These are phyloP conservation scores for Russula lepida DNA, from an alignment of 768 basidiomycete genomes.

Conservation along the genomic window DNA sequence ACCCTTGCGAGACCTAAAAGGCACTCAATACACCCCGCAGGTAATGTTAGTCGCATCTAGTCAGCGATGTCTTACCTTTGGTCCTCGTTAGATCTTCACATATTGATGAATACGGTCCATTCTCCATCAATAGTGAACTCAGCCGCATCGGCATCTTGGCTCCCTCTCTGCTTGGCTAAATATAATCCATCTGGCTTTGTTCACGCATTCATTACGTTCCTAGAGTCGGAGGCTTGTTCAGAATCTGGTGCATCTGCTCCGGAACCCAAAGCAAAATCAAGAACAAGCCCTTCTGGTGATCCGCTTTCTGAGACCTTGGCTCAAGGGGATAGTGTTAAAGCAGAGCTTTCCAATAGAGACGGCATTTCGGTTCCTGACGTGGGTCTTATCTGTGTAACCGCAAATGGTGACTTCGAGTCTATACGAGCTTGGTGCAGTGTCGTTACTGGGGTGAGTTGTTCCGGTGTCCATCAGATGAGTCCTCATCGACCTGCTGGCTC, in stretches of 20 bases:
- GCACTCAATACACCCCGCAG: slow-evolving; percentile 92
- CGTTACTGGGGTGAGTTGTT: slow-evolving; percentile 44
- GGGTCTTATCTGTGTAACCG: slow-evolving; percentile 73
- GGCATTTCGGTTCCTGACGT: slow-evolving; percentile 19
- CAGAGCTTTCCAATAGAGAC: not conserved
- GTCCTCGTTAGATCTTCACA: slow-evolving; percentile 63
- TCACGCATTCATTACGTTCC: slow-evolving; percentile 80
- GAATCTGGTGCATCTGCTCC: not conserved
- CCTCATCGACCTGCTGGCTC: slow-evolving; percentile 3
- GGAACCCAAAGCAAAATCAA: slow-evolving; percentile 8
- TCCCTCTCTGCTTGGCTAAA: slow-evolving; percentile 92
- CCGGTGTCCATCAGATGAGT: not conserved
- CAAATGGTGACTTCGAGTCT: slow-evolving; percentile 77
- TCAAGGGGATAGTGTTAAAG: not conserved
- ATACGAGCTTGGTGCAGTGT: slow-evolving; percentile 68
- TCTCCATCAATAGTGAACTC: slow-evolving; percentile 72
- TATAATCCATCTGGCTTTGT: slow-evolving; percentile 86
- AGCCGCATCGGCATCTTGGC: slow-evolving; percentile 79
- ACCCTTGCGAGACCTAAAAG: slow-evolving; percentile 85
- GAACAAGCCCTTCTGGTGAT: not conserved
- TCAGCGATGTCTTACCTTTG: not conserved
- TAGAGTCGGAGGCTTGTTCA: slow-evolving; percentile 28
- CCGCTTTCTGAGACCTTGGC: not conserved
- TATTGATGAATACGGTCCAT: slow-evolving; percentile 84
- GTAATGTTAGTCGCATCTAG: slow-evolving; percentile 31